A percentile compares a stretch with the other conserved stretches of the same genome.
Conservation (phyloP, 1,284 basidiomycete genomes). For the Ustilago nuda region DNA sequence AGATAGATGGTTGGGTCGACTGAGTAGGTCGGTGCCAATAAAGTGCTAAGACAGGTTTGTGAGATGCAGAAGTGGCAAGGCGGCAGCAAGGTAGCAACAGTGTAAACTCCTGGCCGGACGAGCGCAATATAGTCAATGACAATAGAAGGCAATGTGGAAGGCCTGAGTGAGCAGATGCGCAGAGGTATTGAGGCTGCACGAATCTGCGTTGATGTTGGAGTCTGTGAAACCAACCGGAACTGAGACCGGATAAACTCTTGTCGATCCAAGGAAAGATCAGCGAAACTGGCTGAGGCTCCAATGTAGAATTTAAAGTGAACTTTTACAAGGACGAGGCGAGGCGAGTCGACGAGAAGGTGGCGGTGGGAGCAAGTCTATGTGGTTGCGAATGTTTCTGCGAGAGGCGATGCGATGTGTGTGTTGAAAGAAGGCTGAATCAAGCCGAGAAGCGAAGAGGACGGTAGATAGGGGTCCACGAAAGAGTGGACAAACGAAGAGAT, state of each 20-base stretch:
- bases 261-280: background rate
- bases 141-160: background rate
- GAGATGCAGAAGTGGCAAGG: background rate
- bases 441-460: background rate
- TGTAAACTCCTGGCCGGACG: background rate
- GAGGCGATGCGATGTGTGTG: background rate
- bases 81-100: background rate
- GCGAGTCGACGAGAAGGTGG: background rate
- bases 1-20: background rate
- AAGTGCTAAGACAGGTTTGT: background rate
- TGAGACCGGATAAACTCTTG: background rate
- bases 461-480: constrained; percentile 9
- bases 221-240: background rate
- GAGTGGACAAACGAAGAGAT: constrained; percentile 8
- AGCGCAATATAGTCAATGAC: background rate
- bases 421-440: background rate
- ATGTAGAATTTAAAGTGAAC: background rate
- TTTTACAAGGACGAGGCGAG: background rate
- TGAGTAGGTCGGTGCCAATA: background rate
- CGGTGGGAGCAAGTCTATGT: background rate
- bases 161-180: background rate
- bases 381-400: background rate
- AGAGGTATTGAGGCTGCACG: background rate
- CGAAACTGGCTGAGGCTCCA: background rate
- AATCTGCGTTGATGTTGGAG: background rate